Percentiles rank a stretch among this genome's conserved stretches.
phyloP scores from a whole-genome alignment of 371 early-diverging fungal species.

The Chytridium lagenaria region DNA sequence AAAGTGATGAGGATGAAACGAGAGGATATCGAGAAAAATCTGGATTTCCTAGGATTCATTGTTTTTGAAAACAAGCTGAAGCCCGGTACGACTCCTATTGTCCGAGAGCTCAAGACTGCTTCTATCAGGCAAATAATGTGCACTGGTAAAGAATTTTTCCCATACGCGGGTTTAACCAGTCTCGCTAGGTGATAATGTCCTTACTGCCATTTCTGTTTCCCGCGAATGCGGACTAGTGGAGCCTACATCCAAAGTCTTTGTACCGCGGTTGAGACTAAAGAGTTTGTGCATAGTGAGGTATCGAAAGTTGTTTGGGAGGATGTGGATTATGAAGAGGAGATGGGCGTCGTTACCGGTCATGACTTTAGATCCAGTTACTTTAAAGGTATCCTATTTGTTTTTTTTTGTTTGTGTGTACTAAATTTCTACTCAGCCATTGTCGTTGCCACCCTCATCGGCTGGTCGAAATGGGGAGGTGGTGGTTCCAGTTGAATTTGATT shows the following conservation, averaged over 20 bases:
- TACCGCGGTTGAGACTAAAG: conserved; percentile 43
- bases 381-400: conserved; percentile 25
- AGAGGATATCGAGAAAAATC: conserved; percentile 82
- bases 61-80: conserved; percentile 99
- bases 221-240: conserved; percentile 86
- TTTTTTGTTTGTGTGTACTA: neutral
- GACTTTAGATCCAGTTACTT: conserved; percentile 43
- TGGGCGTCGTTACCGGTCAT: conserved; percentile 16
- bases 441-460: no score
- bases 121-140: conserved; percentile 96
- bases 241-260: conserved; percentile 51
- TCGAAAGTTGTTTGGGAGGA: conserved; percentile 56
- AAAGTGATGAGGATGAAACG: conserved; percentile 83
- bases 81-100: conserved; percentile 78
- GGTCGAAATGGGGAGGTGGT: no score
- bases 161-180: neutral
- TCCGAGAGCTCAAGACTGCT: conserved; percentile 87
- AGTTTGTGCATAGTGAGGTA: conserved; percentile 35
- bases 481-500: conserved; percentile 43
- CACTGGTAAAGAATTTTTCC: conserved; percentile 69
- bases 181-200: conserved; percentile 82
- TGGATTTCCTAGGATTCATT: conserved; percentile 94
- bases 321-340: conserved; percentile 50
- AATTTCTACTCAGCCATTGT: neutral
- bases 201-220: conserved; percentile 98